Base-by-base conservation (phyloP, 2,329 filamentous ascomycete species). In the Metarhizium anisopliae region DNA sequence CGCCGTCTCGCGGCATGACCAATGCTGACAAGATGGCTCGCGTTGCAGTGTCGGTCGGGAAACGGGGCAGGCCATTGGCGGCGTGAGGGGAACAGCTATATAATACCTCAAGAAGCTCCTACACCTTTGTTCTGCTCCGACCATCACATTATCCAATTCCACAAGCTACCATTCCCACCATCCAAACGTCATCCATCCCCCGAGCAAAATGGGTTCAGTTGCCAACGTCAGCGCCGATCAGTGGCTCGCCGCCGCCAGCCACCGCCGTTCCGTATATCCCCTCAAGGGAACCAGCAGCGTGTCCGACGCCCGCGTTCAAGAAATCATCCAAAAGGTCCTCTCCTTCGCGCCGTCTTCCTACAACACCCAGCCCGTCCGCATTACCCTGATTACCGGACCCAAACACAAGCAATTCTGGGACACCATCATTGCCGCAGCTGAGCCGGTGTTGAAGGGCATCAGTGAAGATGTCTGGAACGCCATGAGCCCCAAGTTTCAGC, bases 371-470 rank as follows among this genome's bases (percentile, higher is more conserved):
- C 84, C 84, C 62, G 86, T 89, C 62, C 86, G 92, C 58, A 74
- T 88, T 57, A 81, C 95, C 51, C 80, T 96, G 51, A 82, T 96
- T 55, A 79, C 93, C 66, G 86, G 87, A 65, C 82, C 81, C 59
- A 88, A 96, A 72, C 92, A 96, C 77, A 85, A 91, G 64, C 87
- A 88, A 75, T 83, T 95, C 63, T 96, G 92, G 92, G 59, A 66
- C 16, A 84, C 89, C 68, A 78, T 90, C 58, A 79, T 84, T 55
- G 72, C 76, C 58, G 82, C 85, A 14, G 58, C 65, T 50, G 67
- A 73, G 59, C 64, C 65, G 56, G 62, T 60, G 59, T 80, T 91
- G 57, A 55, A 56, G 49, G 57, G 40, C 20, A 56, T 57, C n/a
- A 57, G 61, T 7, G 54, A 58, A 6, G 52, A 51, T 38, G 59